Conservation (phyloP, 371 early-diverging fungal species). For the Haplosporangium sp. region DNA sequence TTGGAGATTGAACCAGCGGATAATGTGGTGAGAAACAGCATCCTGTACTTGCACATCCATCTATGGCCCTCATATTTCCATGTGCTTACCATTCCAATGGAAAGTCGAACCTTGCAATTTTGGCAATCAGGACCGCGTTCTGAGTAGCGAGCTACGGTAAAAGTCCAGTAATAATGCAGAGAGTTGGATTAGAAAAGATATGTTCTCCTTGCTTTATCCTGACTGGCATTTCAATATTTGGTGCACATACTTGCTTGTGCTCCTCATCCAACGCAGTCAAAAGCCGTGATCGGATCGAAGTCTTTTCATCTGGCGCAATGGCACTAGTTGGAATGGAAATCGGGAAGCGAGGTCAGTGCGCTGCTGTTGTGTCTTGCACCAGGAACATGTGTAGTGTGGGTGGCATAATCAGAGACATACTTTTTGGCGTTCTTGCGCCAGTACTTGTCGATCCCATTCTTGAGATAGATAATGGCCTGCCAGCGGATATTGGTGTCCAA, state of each 20-base stretch:
- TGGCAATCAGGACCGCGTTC: constrained; percentile 78
- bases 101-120: constrained; percentile 84
- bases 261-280: constrained; percentile 74
- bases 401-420: constrained; percentile 54
- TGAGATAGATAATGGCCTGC: constrained; percentile 83
- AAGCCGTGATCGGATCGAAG: constrained; percentile 67
- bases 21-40: not conserved
- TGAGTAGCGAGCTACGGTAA: constrained; percentile 72
- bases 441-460: constrained; percentile 90
- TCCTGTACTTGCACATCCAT: not conserved
- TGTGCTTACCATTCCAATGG: constrained; percentile 79
- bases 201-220: not conserved
- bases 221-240: not conserved
- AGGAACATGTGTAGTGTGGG: no score
- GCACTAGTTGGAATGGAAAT: constrained; percentile 57
- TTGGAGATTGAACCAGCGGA: not conserved
- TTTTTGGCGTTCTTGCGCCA: constrained; percentile 86
- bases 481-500: constrained; percentile 77
- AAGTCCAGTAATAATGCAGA: no score
- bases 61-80: not conserved
- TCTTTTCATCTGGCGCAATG: constrained; percentile 76
- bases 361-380: not conserved
- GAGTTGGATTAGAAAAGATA: no score
- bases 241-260: constrained; percentile 66
- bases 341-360: not conserved